Percentiles rank a stretch among this genome's conserved stretches.
Conservation (phyloP, 1,139 yeast genomes). For the Candida sanyaensis region DNA sequence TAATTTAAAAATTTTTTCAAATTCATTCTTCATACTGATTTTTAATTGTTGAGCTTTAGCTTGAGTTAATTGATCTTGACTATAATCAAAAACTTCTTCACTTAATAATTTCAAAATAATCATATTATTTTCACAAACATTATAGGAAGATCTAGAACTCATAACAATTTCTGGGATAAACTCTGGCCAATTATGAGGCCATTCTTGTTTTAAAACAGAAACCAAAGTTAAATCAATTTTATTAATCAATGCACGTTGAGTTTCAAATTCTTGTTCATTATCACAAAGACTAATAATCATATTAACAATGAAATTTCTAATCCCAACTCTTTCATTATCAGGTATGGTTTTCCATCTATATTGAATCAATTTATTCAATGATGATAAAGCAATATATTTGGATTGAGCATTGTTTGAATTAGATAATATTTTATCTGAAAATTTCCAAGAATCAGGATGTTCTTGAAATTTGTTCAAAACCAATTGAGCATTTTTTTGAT, state of each 20-base stretch:
- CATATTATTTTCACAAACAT: constrained; percentile 98
- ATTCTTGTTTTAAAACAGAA: constrained; percentile 92
- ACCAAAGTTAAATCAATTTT: constrained; percentile 94
- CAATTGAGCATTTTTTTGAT: constrained; percentile 81
- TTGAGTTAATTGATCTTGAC: constrained; percentile 95
- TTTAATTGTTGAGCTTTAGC: constrained; percentile 86
- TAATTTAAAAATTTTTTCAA: constrained; percentile 87
- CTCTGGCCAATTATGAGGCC: constrained; percentile 99
- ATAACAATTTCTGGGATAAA: constrained; percentile 91
- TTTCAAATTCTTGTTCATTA: constrained; percentile 71
- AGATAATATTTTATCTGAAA: constrained; percentile 87
- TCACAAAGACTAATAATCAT: constrained; percentile 94
- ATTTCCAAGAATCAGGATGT: constrained; percentile 94
- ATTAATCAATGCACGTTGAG: constrained; percentile 82
- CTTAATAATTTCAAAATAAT: constrained; percentile 82
- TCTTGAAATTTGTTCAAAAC: constrained; percentile 89
- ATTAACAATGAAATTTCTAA: constrained; percentile 84
- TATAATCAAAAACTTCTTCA: constrained; percentile 94
- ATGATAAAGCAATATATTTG: constrained; percentile 87
- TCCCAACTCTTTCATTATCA: constrained; percentile 81
- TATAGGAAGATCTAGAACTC: constrained; percentile 81
- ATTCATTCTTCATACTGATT: constrained; percentile 83
- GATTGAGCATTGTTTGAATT: constrained; percentile 79
- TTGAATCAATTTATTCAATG: constrained; percentile 84
- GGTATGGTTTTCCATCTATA: constrained; percentile 95